Percentiles rank a stretch among this genome's conserved stretches.
Conservation (phyloP, 345 rosid genomes). For the Crucihimalaya himalaica region DNA sequence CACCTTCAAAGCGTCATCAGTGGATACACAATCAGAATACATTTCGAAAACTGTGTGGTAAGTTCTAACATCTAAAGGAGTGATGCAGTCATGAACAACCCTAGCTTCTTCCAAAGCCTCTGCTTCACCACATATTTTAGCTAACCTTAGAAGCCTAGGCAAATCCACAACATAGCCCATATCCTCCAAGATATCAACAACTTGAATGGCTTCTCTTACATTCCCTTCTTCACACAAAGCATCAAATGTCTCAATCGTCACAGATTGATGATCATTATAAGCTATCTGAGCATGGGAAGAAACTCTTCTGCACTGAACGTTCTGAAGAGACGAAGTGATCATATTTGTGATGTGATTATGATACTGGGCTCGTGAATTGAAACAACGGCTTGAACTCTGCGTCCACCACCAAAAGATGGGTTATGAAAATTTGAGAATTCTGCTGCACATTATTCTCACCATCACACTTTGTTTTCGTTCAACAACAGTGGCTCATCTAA, state of each 20-base stretch:
- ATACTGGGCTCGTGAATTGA: slow-evolving; percentile 9
- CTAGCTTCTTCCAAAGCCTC: slow-evolving; percentile 62
- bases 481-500: not conserved
- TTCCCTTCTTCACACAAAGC: slow-evolving; percentile 48
- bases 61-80: slow-evolving; percentile 42
- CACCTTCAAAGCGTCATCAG: slow-evolving; percentile 47
- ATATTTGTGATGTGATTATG: not conserved
- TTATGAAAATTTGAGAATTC: slow-evolving; percentile 14
- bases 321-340: not conserved
- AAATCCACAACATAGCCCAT: slow-evolving; percentile 47
- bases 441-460: not conserved
- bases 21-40: slow-evolving; percentile 60
- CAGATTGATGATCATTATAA: not conserved
- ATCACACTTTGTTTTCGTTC: not conserved
- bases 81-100: slow-evolving; percentile 49
- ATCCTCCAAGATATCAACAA: slow-evolving; percentile 47
- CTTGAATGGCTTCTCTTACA: slow-evolving; percentile 54
- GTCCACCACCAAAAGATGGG: not conserved
- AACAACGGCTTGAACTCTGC: slow-evolving; percentile 20
- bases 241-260: slow-evolving; percentile 15
- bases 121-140: slow-evolving; percentile 58
- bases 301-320: slow-evolving; percentile 1
- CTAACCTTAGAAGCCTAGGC: slow-evolving; percentile 46
- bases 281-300: slow-evolving; percentile 8
- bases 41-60: slow-evolving; percentile 56